Conservation (phyloP, 257 asterid species). For the Gardenia jasminoides region DNA sequence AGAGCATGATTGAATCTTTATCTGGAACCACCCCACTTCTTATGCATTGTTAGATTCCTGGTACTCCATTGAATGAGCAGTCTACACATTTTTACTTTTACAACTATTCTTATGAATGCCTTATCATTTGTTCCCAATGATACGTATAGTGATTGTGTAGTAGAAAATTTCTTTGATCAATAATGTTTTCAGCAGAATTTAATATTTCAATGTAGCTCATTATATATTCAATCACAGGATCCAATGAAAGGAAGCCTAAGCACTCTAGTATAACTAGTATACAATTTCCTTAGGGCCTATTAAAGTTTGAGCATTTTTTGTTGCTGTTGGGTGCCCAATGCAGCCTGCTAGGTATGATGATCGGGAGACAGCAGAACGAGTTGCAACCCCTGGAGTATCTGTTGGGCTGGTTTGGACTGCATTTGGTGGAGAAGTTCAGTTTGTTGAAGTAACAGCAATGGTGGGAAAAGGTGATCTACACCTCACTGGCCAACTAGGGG, state of each 20-base stretch:
- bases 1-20: too few relatives aligned
- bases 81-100: not conserved
- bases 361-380: slow-evolving; percentile 84
- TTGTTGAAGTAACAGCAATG: slow-evolving; percentile 92
- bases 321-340: slow-evolving; percentile 16
- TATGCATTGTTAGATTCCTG: not conserved
- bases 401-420: slow-evolving; percentile 96
- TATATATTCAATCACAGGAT: too few relatives aligned
- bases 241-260: slow-evolving; percentile 1
- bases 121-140: not conserved
- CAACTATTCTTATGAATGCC: not conserved
- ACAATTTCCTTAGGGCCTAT: not conserved
- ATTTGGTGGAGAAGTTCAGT: slow-evolving; percentile 97
- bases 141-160: not conserved
- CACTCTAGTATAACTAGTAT: not conserved
- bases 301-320: not conserved
- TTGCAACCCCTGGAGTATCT: slow-evolving; percentile 88
- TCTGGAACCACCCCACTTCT: not conserved
- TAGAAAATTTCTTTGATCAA: not conserved
- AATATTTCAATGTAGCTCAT: not conserved
- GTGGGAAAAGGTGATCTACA: slow-evolving; percentile 96
- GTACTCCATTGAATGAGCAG: not conserved
- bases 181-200: not conserved
- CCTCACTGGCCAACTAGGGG: slow-evolving; percentile 99
- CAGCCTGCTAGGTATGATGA: slow-evolving; percentile 96